Evolutionary conservation across 1,284 basidiomycete genomes (phyloP).

Genomic region (Ustilago nuda): DNA sequence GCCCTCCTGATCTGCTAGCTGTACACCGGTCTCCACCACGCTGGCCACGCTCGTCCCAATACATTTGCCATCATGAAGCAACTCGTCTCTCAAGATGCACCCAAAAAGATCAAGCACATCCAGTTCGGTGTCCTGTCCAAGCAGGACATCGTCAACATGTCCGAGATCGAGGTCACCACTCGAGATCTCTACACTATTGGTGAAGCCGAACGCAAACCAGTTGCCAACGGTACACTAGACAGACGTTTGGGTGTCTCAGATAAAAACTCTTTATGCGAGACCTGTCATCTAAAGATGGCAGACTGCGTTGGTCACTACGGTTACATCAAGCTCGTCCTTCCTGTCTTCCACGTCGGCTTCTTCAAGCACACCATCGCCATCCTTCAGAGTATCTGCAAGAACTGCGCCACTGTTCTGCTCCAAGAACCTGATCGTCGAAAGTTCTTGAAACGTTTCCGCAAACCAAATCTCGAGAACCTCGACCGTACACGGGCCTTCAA

Average conservation of each 20-base stretch:
- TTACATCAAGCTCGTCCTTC: conserved; percentile 78
- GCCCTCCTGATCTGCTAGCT: background rate
- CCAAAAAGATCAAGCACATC: conserved; percentile 69
- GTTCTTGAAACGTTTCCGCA: conserved; percentile 88
- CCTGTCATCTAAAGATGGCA: conserved; percentile 89
- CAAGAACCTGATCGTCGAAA: conserved; percentile 85
- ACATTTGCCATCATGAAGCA: conserved; percentile 62
- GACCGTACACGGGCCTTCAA: conserved; percentile 88
- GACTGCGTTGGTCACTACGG: conserved; percentile 99
- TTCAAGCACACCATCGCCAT: conserved; percentile 95
- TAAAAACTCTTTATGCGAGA: conserved; percentile 91
- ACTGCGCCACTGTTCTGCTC: conserved; percentile 92
- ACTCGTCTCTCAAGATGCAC: conserved; percentile 67
- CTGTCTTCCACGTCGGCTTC: conserved; percentile 96
- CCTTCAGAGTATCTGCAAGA: conserved; percentile 81
- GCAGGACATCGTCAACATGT: conserved; percentile 68
- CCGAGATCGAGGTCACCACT: conserved; percentile 67
- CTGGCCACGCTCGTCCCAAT: conserved; percentile 19
- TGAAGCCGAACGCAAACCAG: conserved; percentile 60
- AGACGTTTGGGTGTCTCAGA: conserved; percentile 83
- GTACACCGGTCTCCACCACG: background rate
- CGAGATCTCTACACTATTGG: conserved; percentile 65
- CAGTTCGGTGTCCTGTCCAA: conserved; percentile 69
- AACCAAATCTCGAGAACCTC: conserved; percentile 91
- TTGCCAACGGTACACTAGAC: conserved; percentile 65